Evolutionary conservation across 768 basidiomycete genomes (phyloP).

Genomic region (Jaapia argillacea): DNA sequence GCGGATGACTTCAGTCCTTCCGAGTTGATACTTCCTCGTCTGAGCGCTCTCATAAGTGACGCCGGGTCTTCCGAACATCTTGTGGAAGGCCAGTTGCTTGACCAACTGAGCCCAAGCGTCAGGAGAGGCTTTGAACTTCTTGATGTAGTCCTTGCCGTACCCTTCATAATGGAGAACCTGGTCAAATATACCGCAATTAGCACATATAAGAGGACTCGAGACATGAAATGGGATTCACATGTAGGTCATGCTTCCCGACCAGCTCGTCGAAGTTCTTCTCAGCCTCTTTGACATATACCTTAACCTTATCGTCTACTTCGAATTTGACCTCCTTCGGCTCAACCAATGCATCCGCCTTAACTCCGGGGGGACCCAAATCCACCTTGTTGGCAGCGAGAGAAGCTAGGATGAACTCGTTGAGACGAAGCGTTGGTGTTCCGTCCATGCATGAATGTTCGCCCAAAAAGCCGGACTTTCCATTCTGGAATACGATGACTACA

Average conservation of each 20-base stretch:
- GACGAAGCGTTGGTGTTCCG: conserved; percentile 87
- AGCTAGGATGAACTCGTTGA: conserved; percentile 91
- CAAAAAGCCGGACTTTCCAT: conserved; percentile 89
- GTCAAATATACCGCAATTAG: conserved; percentile 1
- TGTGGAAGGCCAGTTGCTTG: conserved; percentile 93
- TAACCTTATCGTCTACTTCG: conserved; percentile 45
- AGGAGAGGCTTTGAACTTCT: conserved; percentile 73
- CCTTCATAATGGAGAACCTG: conserved; percentile 77
- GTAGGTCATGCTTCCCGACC: conserved; percentile 70
- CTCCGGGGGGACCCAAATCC: conserved; percentile 53
- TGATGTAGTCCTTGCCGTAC: conserved; percentile 85
- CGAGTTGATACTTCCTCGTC: conserved; percentile 84
- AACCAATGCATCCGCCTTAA: conserved; percentile 33
- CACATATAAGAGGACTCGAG: conserved; percentile 19
- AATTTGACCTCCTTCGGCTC: conserved; percentile 64
- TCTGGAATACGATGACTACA: conserved; percentile 87
- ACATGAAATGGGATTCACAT: conserved; percentile 32
- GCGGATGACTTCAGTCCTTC: conserved; percentile 93
- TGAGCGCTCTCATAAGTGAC: conserved; percentile 92
- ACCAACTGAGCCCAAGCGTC: conserved; percentile 95
- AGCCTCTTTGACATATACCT: conserved; percentile 43
- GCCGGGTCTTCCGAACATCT: conserved; percentile 64
- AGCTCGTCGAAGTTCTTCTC: conserved; percentile 65
- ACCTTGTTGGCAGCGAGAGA: conserved; percentile 63
- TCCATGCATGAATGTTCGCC: conserved; percentile 88